phyloP scores from a whole-genome alignment of 176 grass and related monocot genomes.

The Eragrostis curvula region DNA sequence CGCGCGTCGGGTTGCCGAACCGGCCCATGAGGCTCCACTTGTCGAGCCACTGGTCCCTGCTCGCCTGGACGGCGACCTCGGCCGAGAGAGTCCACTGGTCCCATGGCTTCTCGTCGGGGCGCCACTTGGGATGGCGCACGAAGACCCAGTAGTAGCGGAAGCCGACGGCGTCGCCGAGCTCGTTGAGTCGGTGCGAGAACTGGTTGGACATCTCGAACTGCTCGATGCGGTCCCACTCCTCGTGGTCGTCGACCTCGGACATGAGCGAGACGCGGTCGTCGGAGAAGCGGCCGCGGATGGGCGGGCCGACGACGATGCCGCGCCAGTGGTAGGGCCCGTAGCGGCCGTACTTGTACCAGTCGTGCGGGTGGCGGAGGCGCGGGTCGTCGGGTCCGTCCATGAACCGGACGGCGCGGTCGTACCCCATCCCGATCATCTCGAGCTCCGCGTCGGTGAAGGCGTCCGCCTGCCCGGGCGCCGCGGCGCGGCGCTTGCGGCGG shows the following conservation, averaged over 20 bases:
- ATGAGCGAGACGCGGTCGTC: conserved; percentile 89
- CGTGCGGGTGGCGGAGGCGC: conserved; percentile 77
- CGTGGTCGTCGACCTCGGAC: conserved; percentile 66
- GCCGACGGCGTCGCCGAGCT: conserved; percentile 47
- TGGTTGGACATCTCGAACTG: conserved; percentile 86
- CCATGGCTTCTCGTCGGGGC: conserved; percentile 74
- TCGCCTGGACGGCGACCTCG: conserved; percentile 74
- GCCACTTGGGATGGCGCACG: conserved; percentile 89
- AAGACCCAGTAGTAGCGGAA: conserved; percentile 87
- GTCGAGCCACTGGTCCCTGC: conserved; percentile 60
- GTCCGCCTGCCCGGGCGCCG: conserved; percentile 52
- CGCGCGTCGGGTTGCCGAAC: conserved; percentile 66
- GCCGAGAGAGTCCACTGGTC: conserved; percentile 88
- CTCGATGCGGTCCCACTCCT: conserved; percentile 81
- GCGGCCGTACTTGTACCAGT: conserved; percentile 94
- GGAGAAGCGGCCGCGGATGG: conserved; percentile 90
- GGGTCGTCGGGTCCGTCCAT: conserved; percentile 88
- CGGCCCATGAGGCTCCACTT: conserved; percentile 92
- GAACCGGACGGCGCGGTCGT: conserved; percentile 90
- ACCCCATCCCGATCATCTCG: conserved; percentile 87
- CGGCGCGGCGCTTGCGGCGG: conserved; percentile 62
- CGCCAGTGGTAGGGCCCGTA: conserved; percentile 93
- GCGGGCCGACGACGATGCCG: conserved; percentile 87
- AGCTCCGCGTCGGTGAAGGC: conserved; percentile 84
- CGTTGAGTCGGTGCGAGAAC: conserved; percentile 68